These are phyloP conservation scores for Helotiales sp. DNA, from an alignment of 2,329 filamentous ascomycete genomes.

Conservation along the genomic window DNA sequence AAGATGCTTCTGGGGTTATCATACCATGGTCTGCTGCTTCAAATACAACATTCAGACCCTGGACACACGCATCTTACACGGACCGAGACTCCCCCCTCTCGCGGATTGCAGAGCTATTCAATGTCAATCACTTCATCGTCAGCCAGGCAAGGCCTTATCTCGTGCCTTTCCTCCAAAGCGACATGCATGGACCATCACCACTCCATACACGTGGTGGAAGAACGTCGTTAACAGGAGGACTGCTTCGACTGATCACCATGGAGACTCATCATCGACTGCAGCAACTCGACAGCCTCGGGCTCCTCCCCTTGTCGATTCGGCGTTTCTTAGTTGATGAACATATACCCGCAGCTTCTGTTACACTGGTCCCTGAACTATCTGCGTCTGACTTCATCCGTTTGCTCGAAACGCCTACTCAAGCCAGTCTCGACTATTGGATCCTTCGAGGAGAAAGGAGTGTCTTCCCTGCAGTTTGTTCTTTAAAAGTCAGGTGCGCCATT, in stretches of 20 bases:
- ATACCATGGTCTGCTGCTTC: constrained; percentile 59
- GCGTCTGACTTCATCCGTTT: constrained; percentile 75
- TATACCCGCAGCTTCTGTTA: constrained; percentile 77
- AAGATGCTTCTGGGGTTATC: constrained; percentile 63
- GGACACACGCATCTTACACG: constrained; percentile 58
- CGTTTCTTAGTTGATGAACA: constrained; percentile 83
- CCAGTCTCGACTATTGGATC: constrained; percentile 84
- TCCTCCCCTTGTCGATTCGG: constrained; percentile 72
- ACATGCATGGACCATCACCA: constrained; percentile 76
- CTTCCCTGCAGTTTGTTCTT: constrained; percentile 84
- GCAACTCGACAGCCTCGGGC: constrained; percentile 77
- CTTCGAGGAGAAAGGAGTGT: constrained; percentile 82
- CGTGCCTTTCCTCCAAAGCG: constrained; percentile 81
- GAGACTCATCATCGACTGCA: constrained; percentile 81
- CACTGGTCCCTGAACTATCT: constrained; percentile 79
- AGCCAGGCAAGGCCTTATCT: constrained; percentile 91
- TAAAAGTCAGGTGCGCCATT: constrained; percentile 81
- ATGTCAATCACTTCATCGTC: constrained; percentile 89
- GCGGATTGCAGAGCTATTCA: constrained; percentile 69
- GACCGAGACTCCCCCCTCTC: constrained; percentile 63
- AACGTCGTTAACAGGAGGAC: constrained; percentile 60
- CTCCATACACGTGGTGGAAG: constrained; percentile 63
- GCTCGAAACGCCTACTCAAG: constrained; percentile 80
- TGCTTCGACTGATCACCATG: constrained; percentile 71
- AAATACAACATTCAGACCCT: constrained; percentile 59